Evolutionary conservation across 305 asterid species (phyloP).

Genomic region (Rubia occidens): DNA sequence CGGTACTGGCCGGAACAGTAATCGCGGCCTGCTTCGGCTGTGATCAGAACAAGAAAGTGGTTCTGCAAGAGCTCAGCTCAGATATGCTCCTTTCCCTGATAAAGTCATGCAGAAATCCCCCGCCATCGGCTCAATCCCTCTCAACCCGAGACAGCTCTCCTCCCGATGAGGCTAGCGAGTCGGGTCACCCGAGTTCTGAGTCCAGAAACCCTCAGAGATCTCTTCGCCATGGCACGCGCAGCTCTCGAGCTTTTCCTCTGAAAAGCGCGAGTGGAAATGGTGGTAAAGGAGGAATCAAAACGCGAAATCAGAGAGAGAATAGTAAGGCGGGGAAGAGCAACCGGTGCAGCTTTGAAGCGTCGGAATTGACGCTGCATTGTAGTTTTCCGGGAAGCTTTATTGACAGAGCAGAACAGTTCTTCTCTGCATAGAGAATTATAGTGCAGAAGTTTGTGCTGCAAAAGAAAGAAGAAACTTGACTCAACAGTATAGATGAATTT

Average conservation of each 20-base stretch:
- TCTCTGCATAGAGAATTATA: constrained; percentile 33
- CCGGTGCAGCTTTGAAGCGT: constrained; percentile 32
- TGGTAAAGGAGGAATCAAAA: constrained; percentile 35
- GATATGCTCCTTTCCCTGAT: constrained; percentile 93
- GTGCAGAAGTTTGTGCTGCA: not conserved
- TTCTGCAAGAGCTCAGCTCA: constrained; percentile 93
- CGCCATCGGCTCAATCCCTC: constrained; percentile 14
- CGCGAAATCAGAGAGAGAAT: constrained; percentile 47
- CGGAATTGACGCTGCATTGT: constrained; percentile 52
- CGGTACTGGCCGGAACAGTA: constrained; percentile 68
- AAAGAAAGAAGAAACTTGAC: not conserved
- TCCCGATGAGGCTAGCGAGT: constrained; percentile 38
- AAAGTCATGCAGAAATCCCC: constrained; percentile 55
- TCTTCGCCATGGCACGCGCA: constrained; percentile 31
- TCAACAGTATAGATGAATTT: too few species aligned
- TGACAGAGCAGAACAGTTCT: constrained; percentile 69
- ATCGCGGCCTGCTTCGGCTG: constrained; percentile 88
- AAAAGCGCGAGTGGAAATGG: constrained; percentile 26
- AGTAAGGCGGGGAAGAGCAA: constrained; percentile 37
- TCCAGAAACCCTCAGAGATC: constrained; percentile 41
- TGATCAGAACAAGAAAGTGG: constrained; percentile 81
- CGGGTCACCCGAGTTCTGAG: constrained; percentile 35
- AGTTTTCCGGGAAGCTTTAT: constrained; percentile 69
- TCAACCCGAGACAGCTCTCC: constrained; percentile 22
- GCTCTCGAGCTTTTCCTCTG: constrained; percentile 38